A percentile compares a stretch with the other conserved stretches of the same genome.
These are phyloP conservation scores for Trichopus zeylanicus DNA, from an alignment of 116 monocot genomes.

Conservation along the genomic window DNA sequence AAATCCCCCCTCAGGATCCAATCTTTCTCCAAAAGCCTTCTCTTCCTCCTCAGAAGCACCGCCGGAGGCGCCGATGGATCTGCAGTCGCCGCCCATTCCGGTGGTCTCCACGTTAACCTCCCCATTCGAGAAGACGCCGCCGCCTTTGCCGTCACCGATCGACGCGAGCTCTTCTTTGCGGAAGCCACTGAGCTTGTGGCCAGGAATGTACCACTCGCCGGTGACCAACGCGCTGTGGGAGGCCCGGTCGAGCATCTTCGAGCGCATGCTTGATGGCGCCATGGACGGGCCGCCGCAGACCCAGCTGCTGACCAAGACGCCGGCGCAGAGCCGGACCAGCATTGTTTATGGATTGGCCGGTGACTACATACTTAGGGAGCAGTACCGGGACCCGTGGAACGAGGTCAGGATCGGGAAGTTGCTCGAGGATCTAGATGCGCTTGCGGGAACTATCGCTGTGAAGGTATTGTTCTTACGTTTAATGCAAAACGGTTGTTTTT, in stretches of 20 bases:
- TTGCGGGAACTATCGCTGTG: conserved; percentile 83
- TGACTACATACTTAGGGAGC: conserved; percentile 79
- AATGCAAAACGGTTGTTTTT: background rate
- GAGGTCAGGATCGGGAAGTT: conserved; percentile 89
- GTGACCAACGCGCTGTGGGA: conserved; percentile 97
- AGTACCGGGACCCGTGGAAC: conserved; percentile 91
- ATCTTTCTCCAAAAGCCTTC: conserved; percentile 3
- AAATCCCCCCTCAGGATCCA: background rate
- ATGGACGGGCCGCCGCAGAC: conserved; percentile 48
- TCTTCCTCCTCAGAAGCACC: conserved; percentile 1
- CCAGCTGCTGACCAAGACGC: conserved; percentile 64
- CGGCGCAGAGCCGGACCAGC: conserved; percentile 67
- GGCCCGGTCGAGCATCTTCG: conserved; percentile 84
- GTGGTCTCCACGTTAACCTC: conserved; percentile 43
- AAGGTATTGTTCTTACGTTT: conserved; percentile 47
- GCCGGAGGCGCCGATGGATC: background rate
- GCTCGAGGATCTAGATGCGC: conserved; percentile 95
- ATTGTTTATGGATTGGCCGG: conserved; percentile 62
- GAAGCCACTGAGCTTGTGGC: conserved; percentile 92
- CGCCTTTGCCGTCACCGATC: conserved; percentile 27
- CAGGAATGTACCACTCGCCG: conserved; percentile 94
- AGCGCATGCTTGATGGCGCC: conserved; percentile 46
- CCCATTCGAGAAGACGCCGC: conserved; percentile 30
- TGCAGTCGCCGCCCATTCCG: conserved; percentile 20
- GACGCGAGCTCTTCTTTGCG: conserved; percentile 53